Evolutionary conservation across 2,329 filamentous ascomycete genomes (phyloP).

Genomic region (Blastomyces gilchristii): DNA sequence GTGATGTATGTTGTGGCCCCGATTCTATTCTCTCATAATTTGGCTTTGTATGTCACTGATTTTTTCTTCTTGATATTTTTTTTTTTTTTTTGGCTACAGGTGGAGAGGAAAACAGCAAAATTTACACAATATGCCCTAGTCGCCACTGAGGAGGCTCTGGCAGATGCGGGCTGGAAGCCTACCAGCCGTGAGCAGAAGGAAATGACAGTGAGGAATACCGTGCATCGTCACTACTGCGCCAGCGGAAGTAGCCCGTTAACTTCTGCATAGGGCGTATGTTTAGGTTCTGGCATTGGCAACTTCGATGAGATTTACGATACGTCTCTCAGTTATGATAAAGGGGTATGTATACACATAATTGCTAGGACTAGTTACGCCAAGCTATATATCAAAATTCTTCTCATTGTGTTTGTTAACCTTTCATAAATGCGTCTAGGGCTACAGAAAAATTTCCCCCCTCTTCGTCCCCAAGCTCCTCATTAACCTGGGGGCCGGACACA

Average conservation of each 20-base stretch:
- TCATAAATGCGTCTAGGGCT: conserved; percentile 50
- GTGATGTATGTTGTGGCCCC: conserved; percentile 26
- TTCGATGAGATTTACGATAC: conserved; percentile 83
- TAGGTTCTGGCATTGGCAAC: conserved; percentile 93
- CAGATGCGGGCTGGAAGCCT: conserved; percentile 69
- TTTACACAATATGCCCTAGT: conserved; percentile 90
- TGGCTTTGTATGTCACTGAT: conserved; percentile 36
- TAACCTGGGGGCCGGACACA: conserved; percentile 88
- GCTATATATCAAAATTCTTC: not conserved
- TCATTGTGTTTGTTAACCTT: conserved; percentile 3
- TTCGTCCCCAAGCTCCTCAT: conserved; percentile 91
- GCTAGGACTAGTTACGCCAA: not conserved
- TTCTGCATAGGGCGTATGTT: conserved; percentile 61
- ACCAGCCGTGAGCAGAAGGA: conserved; percentile 53
- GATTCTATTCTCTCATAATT: conserved; percentile 32
- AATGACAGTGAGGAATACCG: conserved; percentile 46
- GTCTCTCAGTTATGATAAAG: conserved; percentile 61
- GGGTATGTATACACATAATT: conserved; percentile 43
- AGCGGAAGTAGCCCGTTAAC: not conserved
- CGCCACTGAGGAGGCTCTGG: conserved; percentile 73
- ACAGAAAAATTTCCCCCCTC: conserved; percentile 82
- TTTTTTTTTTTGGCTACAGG: conserved; percentile 29
- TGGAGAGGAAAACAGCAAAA: conserved; percentile 69
- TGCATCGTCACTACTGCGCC: conserved; percentile 11
- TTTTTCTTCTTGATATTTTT: no score